Evolutionary conservation across 2,329 filamentous ascomycete genomes (phyloP).

Genomic region (Neoarthrinium moseri): DNA sequence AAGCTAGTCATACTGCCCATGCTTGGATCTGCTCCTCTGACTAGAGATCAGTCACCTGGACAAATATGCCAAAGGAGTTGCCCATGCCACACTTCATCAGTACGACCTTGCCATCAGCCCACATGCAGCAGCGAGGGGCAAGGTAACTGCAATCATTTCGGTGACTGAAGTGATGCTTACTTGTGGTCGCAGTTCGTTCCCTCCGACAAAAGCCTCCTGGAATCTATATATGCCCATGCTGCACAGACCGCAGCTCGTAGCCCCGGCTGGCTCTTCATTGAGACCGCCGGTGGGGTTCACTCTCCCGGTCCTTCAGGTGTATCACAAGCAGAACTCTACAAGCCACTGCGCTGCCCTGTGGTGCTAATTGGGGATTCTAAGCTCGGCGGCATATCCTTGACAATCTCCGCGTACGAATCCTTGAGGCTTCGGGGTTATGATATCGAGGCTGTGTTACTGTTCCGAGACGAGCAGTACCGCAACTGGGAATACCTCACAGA

Average conservation of each 20-base stretch:
- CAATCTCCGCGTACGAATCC: slow-evolving; percentile 79
- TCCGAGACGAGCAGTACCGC: slow-evolving; percentile 62
- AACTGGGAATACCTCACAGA: slow-evolving; percentile 65
- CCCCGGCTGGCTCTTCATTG: slow-evolving; percentile 65
- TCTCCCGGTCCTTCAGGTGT: slow-evolving; percentile 75
- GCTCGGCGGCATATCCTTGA: slow-evolving; percentile 77
- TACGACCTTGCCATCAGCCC: slow-evolving; percentile 76
- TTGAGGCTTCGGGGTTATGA: slow-evolving; percentile 77
- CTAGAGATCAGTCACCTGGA: slow-evolving; percentile 55
- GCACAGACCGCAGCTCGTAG: slow-evolving; percentile 37
- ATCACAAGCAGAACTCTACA: slow-evolving; percentile 76
- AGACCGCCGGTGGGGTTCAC: slow-evolving; percentile 81
- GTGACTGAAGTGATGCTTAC: neutral
- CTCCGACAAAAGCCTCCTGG: slow-evolving; percentile 50
- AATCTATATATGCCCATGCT: slow-evolving; percentile 44
- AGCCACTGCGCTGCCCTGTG: slow-evolving; percentile 69
- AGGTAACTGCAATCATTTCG: slow-evolving; percentile 25
- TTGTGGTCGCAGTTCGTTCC: slow-evolving; percentile 40
- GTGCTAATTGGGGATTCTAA: slow-evolving; percentile 73
- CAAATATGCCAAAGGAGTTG: slow-evolving; percentile 52
- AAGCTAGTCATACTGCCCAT: neutral
- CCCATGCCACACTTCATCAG: slow-evolving; percentile 61
- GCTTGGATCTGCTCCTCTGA: neutral
- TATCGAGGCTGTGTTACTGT: slow-evolving; percentile 67
- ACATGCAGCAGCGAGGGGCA: slow-evolving; percentile 65